Conservation (phyloP, 306 rosid species). For the Cucumis hystrix region DNA sequence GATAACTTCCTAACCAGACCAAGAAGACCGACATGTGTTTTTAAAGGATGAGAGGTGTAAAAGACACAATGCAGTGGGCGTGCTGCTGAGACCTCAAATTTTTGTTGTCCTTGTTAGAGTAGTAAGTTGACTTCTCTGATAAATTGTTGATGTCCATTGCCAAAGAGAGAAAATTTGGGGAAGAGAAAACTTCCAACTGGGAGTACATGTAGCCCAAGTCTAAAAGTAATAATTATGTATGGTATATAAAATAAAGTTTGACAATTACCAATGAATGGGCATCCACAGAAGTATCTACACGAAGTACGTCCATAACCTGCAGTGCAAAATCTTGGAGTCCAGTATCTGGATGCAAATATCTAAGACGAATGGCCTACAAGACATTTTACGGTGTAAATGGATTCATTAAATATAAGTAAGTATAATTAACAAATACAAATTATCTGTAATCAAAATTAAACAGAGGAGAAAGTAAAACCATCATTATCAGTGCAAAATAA, state of each 20-base stretch:
- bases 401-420: not conserved
- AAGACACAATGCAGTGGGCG: no score
- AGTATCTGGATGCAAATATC: slow-evolving; percentile 73
- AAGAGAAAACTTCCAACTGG: not conserved
- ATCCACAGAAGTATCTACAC: slow-evolving; percentile 58
- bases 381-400: slow-evolving; percentile 13
- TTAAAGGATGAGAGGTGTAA: no score
- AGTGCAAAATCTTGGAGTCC: slow-evolving; percentile 69
- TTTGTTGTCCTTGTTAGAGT: not conserved
- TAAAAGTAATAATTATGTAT: not conserved
- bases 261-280: slow-evolving; percentile 70
- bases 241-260: not conserved
- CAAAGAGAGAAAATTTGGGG: not conserved
- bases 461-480: not conserved
- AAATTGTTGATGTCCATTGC: not conserved
- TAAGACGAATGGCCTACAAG: slow-evolving; percentile 72
- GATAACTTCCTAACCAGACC: no score
- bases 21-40: no score
- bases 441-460: not conserved
- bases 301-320: slow-evolving; percentile 79
- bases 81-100: not conserved
- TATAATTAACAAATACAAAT: not conserved
- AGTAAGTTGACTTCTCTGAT: not conserved
- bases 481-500: not conserved
- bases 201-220: not conserved